Conservation (phyloP, 2,329 filamentous ascomycete species). For the Xylogone sp. region DNA sequence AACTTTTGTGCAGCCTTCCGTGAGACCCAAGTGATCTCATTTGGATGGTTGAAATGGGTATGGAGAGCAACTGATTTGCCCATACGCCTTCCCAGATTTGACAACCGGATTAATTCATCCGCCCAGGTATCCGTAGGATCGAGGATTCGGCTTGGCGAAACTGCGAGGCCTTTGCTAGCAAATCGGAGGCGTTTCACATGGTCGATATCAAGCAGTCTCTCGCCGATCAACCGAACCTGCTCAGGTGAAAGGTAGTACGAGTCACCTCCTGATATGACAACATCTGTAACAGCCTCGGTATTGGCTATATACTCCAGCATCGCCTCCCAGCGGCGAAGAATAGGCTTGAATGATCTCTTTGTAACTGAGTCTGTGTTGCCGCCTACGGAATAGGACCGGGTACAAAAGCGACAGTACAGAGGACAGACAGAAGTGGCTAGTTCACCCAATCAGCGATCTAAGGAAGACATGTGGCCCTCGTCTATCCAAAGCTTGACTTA, state of each 20-base stretch:
- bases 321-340: slow-evolving; percentile 44
- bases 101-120: slow-evolving; percentile 46
- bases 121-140: slow-evolving; percentile 51
- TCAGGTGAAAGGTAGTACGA: slow-evolving; percentile 52
- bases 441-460: slow-evolving; percentile 14
- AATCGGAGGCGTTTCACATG: slow-evolving; percentile 58
- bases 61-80: slow-evolving; percentile 60
- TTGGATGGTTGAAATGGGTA: slow-evolving; percentile 62
- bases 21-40: slow-evolving; percentile 59
- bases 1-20: slow-evolving; percentile 46
- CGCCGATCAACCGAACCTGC: slow-evolving; percentile 49
- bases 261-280: slow-evolving; percentile 62
- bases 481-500: slow-evolving; percentile 28
- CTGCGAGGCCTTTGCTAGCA: slow-evolving; percentile 58
- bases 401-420: slow-evolving; percentile 61
- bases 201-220: slow-evolving; percentile 50
- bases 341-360: slow-evolving; percentile 39
- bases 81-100: slow-evolving; percentile 43
- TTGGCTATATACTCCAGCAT: slow-evolving; percentile 54
- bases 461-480: neutral
- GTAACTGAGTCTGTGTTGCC: slow-evolving; percentile 47
- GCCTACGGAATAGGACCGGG: slow-evolving; percentile 56
- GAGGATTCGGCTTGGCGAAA: slow-evolving; percentile 52
- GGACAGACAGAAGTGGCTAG: slow-evolving; percentile 57
- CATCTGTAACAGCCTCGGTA: slow-evolving; percentile 47